A percentile compares a stretch with the other conserved stretches of the same genome.
Evolutionary conservation across 345 rosid genomes (phyloP).

Genomic region (Lagerstroemia speciosa): DNA sequence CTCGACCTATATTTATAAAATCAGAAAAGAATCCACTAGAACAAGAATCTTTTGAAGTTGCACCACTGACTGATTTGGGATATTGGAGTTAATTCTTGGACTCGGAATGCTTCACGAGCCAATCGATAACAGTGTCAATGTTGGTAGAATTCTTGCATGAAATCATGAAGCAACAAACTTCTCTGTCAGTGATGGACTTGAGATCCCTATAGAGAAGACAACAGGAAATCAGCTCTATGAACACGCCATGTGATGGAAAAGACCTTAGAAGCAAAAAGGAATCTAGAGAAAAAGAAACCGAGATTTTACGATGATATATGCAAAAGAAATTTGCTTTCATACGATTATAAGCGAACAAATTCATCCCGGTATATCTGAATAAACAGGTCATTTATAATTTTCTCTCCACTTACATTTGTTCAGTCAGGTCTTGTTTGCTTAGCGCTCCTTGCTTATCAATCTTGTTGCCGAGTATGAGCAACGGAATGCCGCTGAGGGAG

Average conservation of each 20-base stretch:
- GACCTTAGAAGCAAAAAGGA: not conserved
- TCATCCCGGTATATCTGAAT: not conserved
- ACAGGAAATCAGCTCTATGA: not conserved
- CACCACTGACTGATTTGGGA: not conserved
- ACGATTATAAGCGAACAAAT: not conserved
- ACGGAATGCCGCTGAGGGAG: constrained; percentile 72
- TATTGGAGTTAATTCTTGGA: not conserved
- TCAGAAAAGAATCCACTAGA: not conserved
- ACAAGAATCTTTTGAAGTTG: not conserved
- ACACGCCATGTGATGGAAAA: not conserved
- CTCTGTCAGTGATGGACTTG: constrained; percentile 61
- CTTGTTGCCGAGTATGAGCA: constrained; percentile 88
- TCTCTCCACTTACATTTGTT: constrained; percentile 65
- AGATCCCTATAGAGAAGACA: constrained; percentile 52
- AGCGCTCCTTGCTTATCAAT: constrained; percentile 93
- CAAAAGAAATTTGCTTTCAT: too few relatives aligned
- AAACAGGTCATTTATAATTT: not conserved
- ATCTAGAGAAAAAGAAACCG: not conserved
- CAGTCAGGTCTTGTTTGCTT: constrained; percentile 87
- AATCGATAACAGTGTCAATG: constrained; percentile 77
- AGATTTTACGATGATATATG: too few relatives aligned
- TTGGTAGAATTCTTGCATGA: constrained; percentile 92
- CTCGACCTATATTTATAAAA: not conserved
- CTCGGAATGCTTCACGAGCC: constrained; percentile 95
- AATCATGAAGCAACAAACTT: constrained; percentile 94